These are phyloP conservation scores for Mortierella sp. DNA, from an alignment of 371 early-diverging fungal genomes.

Conservation along the genomic window DNA sequence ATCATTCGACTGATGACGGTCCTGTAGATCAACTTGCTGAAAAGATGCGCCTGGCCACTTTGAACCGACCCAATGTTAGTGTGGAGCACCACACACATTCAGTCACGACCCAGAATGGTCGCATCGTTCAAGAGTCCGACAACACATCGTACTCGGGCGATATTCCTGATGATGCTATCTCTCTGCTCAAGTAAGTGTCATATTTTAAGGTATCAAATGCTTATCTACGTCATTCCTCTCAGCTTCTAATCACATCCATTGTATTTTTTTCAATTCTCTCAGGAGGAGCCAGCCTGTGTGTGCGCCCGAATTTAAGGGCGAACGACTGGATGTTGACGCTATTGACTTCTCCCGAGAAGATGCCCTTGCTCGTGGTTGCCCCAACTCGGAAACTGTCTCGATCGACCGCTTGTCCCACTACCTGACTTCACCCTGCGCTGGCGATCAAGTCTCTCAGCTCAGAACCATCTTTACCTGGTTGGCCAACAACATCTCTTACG, in stretches of 20 bases:
- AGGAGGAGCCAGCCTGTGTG: slow-evolving; percentile 30
- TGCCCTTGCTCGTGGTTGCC: slow-evolving; percentile 56
- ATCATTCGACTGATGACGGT: slow-evolving; percentile 21
- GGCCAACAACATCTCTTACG: slow-evolving; percentile 59
- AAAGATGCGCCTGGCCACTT: slow-evolving; percentile 25
- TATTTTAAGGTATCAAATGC: background rate
- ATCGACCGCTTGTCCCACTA: slow-evolving; percentile 51
- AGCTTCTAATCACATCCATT: background rate
- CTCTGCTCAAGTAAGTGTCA: slow-evolving; percentile 40
- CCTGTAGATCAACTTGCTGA: slow-evolving; percentile 44
- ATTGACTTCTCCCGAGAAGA: slow-evolving; percentile 58
- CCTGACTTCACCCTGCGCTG: slow-evolving; percentile 56
- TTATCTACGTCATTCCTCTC: background rate
- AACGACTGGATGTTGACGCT: slow-evolving; percentile 16
- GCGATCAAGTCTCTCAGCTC: slow-evolving; percentile 57
- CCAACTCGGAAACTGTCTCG: slow-evolving; percentile 38
- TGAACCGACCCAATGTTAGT: slow-evolving; percentile 23
- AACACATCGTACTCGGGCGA: slow-evolving; percentile 8
- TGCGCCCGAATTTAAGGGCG: slow-evolving; percentile 33
- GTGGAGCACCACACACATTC: slow-evolving; percentile 23
- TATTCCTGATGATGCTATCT: slow-evolving; percentile 32
- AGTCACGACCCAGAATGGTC: slow-evolving; percentile 25
- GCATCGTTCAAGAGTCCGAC: slow-evolving; percentile 17
- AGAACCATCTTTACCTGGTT: slow-evolving; percentile 62
- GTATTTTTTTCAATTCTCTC: background rate